Base-by-base conservation (phyloP, 176 grass and related monocot species). In the Aechmea fasciata region DNA sequence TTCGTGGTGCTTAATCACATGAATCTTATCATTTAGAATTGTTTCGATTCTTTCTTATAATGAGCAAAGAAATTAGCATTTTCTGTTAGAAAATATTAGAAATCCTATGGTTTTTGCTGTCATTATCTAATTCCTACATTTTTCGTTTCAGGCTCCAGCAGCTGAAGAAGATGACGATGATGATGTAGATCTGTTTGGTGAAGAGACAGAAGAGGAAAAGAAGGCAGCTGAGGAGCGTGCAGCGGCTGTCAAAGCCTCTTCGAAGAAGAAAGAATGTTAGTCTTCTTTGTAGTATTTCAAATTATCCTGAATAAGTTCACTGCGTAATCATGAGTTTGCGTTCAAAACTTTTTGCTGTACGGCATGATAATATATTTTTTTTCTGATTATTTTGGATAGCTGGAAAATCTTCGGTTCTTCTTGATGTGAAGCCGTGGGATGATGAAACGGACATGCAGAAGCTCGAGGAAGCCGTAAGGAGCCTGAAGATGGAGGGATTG, bases 401-500 rank as follows among this genome's bases (percentile, higher is more conserved):
- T 76, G 91, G 91, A 13, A 96, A 96, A 72, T 91, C 91, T 0
- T 96, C 91, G 20, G 91, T 96, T 68, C 69, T 96, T 11, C 85
- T 96, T 77, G 91, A 96, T 81, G 91, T 90, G 50, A 96, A 96
- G 53, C 84, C 91, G 48, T 96, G 91, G 91, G 91, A 90, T 10
- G 87, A 96, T 51, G 94, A 99, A 41, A 93, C 94, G 20, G 94
- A 99, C 80, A 99, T 99, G 94, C 64, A 78, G 29, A 99, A 99
- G 84, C 87, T 99, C 0, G 94, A 99, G 73, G 90, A 88, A 74
- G 75, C 82, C 41, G 94, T 99, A 6, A 93, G 94, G 69, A 79
- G 15, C 41, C 13, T 99, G 50, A 29, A 90, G 77, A 90, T 93
- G 94, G 94, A 99, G 69, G 94, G 94, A 23, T 73, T 99, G 41